Percentiles rank a stretch among this genome's conserved stretches.
phyloP scores from a whole-genome alignment of 2,329 filamentous ascomycete genomes.

The Magnaporthiopsis rhizophila region DNA sequence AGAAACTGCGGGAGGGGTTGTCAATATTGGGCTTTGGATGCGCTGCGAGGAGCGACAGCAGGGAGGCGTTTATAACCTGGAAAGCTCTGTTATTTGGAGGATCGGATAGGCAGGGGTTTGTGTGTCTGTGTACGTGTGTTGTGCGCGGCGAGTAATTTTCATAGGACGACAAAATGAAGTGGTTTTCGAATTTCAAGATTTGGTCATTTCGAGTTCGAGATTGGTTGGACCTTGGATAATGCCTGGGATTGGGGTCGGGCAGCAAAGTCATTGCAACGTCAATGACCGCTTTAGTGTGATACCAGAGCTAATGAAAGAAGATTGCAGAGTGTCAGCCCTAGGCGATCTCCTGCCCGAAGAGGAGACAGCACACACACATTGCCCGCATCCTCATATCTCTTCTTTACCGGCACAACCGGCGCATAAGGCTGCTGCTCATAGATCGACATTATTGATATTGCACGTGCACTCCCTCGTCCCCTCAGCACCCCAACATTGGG shows the following conservation, averaged over 20 bases:
- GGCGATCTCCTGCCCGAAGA: neutral
- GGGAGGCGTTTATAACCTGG: neutral
- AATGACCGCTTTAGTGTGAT: neutral
- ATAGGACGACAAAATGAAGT: neutral
- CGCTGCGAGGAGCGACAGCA: neutral
- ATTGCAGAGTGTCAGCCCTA: neutral
- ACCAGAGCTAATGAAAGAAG: neutral
- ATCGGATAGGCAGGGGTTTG: neutral
- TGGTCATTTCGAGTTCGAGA: neutral
- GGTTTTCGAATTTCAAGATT: neutral
- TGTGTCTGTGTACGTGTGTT: neutral
- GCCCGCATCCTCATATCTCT: no score
- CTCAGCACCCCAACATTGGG: neutral
- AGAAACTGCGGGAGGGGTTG: neutral
- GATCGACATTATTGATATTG: no score
- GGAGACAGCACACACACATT: neutral
- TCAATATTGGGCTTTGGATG: neutral
- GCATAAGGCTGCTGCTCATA: no score
- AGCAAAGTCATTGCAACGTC: neutral
- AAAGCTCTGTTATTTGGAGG: neutral
- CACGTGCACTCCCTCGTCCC: no score
- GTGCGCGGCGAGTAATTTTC: neutral
- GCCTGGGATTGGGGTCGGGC: neutral
- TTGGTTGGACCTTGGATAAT: neutral
- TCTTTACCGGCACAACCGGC: no score